A percentile compares a stretch with the other conserved stretches of the same genome.
phyloP scores from a whole-genome alignment of 768 basidiomycete species.

The Russula abietina region DNA sequence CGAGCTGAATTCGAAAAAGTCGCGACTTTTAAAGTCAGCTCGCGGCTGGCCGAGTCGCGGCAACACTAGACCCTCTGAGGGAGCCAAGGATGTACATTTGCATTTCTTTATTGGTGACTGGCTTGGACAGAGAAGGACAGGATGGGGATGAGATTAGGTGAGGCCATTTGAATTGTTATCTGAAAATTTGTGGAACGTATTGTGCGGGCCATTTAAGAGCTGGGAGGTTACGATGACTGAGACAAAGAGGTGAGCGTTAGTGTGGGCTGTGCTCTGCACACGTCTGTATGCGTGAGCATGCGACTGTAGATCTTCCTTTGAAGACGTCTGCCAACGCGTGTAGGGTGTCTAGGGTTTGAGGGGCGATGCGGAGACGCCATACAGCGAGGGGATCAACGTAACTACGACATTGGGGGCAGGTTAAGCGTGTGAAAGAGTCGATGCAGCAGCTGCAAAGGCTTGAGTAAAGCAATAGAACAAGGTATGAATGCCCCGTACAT shows the following conservation, averaged over 20 bases:
- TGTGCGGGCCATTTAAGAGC: constrained; percentile 60
- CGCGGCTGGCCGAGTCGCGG: too few relatives aligned
- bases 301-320: constrained; percentile 25
- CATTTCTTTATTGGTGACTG: constrained; percentile 50
- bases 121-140: constrained; percentile 27
- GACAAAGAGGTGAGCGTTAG: constrained; percentile 20
- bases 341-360: constrained; percentile 9
- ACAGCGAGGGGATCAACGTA: constrained; percentile 19
- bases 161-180: constrained; percentile 32
- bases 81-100: constrained; percentile 49
- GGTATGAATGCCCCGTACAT: constrained; percentile 19
- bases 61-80: constrained; percentile 45
- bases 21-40: too few relatives aligned
- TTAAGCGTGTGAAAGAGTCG: constrained; percentile 16
- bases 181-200: constrained; percentile 57
- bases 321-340: constrained; percentile 2
- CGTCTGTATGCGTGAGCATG: constrained; percentile 30
- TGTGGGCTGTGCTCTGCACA: constrained; percentile 28
- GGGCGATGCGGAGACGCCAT: constrained; percentile 20
- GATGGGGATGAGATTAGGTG: constrained; percentile 18
- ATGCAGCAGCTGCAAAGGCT: constrained; percentile 20
- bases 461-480: background rate
- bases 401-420: constrained; percentile 23
- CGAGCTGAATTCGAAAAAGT: too few relatives aligned
- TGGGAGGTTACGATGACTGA: background rate